Base-by-base conservation (phyloP, 2,329 filamentous ascomycete genomes). In the Scopulariopsis brevicaulis region DNA sequence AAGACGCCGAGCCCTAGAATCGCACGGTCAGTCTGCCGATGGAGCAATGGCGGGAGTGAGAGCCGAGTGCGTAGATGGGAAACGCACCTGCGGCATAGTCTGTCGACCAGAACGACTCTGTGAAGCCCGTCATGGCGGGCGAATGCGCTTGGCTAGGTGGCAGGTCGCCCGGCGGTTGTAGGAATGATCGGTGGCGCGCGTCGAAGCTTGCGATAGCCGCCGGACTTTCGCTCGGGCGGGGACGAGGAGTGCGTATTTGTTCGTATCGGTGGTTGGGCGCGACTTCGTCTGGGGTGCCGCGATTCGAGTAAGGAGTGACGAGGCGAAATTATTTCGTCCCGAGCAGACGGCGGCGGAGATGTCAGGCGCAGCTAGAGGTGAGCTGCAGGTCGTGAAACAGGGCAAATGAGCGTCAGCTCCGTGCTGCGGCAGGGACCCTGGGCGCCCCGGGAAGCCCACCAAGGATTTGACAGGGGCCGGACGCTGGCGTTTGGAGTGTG, bases 101-200 rank as follows among this genome's bases (percentile, higher is more conserved):
- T 70, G 84, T 84, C 62, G 94, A 96, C 94, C 94, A 99, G 77
- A 99, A 97, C 55, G 92, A 96, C 75, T 93, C 90, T 65, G 91
- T 86, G 74, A 99, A 97, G 67, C 89, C 84, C 65, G 89, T 87
- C 89, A 93, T 93, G 70, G 73, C 84, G 63, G 63, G 15, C 28
- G 37, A 53, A 8, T 28, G 32, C 55, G 48, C 55, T 34, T 56
- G 55, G 40, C 40, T 46, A n/a, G 6, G 40, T 46, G 40, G 40
- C 7, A 22, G 35, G 37, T 14, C 22, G n/a, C 8, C 18, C 12
- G 12, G 18, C 37, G 5, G 12, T 40, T 18, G 37, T 40, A 40
- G 37, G 12, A 15, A 40, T 14, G 56, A 25, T 53, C 10, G 50
- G 2, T 20, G 20, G 18, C 28, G 6, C n/a, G n/a, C 5, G 8